Conservation (phyloP, 1,139 yeast species). For the Protomyces gravidus region DNA sequence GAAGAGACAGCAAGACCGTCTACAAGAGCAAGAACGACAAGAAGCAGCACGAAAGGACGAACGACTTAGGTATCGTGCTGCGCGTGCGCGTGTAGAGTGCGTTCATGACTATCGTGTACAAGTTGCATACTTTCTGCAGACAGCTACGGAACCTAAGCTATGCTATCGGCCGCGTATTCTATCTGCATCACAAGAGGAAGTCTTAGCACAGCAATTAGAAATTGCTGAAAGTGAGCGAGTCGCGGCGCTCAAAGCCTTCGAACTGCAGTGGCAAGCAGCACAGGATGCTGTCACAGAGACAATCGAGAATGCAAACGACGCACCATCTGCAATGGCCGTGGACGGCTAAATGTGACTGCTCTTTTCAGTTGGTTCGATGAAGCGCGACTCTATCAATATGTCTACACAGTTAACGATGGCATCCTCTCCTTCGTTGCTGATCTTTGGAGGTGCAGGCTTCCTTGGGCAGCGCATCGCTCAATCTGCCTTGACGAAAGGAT, state of each 20-base stretch:
- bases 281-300: not conserved
- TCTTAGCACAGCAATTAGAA: not conserved
- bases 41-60: not conserved
- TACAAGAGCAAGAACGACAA: not conserved
- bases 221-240: not conserved
- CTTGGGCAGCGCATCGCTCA: conserved; percentile 15
- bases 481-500: conserved; percentile 19
- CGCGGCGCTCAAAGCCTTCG: not conserved
- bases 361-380: too few species aligned
- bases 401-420: not conserved
- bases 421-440: conserved; percentile 3
- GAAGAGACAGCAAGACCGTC: conserved; percentile 8
- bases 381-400: too few species aligned
- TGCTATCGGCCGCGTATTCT: not conserved
- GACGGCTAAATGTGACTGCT: not conserved
- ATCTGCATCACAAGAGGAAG: not conserved
- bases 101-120: not conserved
- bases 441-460: conserved; percentile 29
- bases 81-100: not conserved
- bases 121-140: not conserved
- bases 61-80: not conserved
- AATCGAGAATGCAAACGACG: not conserved
- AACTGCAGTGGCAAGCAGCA: not conserved
- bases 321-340: not conserved
- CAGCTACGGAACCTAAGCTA: conserved; percentile 1